Base-by-base conservation (phyloP, 768 basidiomycete genomes). In the Boletus speciosus region DNA sequence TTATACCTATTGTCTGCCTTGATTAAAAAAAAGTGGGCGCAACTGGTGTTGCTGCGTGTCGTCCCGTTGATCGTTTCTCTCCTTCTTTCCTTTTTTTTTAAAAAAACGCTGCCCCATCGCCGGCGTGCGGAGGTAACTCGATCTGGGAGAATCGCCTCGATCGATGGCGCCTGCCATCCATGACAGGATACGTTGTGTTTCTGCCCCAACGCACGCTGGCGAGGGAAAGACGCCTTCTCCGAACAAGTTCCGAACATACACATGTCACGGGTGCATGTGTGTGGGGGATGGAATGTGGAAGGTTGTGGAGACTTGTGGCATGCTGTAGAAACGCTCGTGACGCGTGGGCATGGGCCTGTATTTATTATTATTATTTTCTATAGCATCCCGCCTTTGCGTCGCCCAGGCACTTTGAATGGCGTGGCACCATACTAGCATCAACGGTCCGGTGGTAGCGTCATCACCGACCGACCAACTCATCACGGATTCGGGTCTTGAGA, bases 381-480 rank as follows among this genome's bases (percentile, higher is more conserved):
- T 19, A 19, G 27, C 60, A 43, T 53, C 32, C 51, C 32, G 32
- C 21, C 25, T 25, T 27, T 27, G 25, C 5, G n/a, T 29, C 10
- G 37, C 21, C 45, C 40, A 51, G 51, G 46, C 12, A 27, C 47
- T 51, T 49, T 8, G 12, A 37, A 14, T 25, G 35, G 27, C 31
- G 54, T 61, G 47, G 49, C 49, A 44, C 42, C 27, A 15, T 39
- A 42, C 37, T 19, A 19, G 23, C 41, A 57, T 54, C 52, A 58
- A 57, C 50, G 58, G 49, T 15, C 44, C 49, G 54, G 52, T 54
- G 43, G 52, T 3, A 34, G 61, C 56, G 64, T 41, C 52, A 66
- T 61, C 66, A 58, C 61, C 66, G 61, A 56, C 61, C 66, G 61
- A 56, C 47, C 7, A 27, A 8, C 27, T n/a, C 7, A 34, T 48